phyloP scores from a whole-genome alignment of 108 stramenopile genomes.

The Nannochloropsis salina region DNA sequence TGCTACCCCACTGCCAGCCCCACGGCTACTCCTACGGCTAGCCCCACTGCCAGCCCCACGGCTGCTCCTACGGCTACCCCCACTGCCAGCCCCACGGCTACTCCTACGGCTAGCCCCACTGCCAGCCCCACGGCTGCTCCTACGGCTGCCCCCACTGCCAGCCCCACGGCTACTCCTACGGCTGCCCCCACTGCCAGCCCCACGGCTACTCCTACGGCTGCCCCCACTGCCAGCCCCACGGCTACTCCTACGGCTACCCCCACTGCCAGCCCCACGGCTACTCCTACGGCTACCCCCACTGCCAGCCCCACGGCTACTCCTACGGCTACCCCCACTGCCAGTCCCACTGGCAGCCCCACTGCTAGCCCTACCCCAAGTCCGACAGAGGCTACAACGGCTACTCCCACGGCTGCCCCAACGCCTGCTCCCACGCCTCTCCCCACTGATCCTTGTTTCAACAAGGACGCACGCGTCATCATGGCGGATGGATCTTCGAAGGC shows the following conservation, averaged over 20 bases:
- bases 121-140: too few relatives aligned
- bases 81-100: background rate
- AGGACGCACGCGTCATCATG: background rate
- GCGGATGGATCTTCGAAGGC: background rate
- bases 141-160: background rate
- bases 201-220: background rate
- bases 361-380: background rate
- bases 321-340: background rate
- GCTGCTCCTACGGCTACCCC: background rate
- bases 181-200: background rate
- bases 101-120: background rate
- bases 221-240: background rate
- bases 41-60: background rate
- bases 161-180: background rate
- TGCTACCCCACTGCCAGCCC: background rate
- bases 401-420: background rate
- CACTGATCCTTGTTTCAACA: background rate
- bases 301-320: background rate
- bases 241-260: background rate
- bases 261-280: background rate
- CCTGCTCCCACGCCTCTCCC: background rate
- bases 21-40: background rate
- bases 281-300: background rate
- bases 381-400: background rate
- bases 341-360: background rate